phyloP scores from a whole-genome alignment of 257 asterid species.

The Plantago major region DNA sequence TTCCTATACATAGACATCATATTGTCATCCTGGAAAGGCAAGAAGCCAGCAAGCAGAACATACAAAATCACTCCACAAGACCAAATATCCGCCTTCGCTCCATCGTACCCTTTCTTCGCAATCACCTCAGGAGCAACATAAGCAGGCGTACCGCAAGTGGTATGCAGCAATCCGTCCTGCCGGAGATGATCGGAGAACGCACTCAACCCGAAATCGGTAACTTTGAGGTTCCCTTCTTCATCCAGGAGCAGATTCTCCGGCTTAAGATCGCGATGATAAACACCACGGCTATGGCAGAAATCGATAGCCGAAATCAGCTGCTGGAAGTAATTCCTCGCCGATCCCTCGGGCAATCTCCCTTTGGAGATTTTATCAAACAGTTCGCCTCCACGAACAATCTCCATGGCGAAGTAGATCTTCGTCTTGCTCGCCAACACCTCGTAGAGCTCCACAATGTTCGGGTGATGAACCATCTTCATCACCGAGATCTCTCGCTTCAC shows the following conservation, averaged over 20 bases:
- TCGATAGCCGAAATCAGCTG: conserved; percentile 37
- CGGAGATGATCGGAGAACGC: conserved; percentile 31
- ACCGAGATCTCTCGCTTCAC: conserved; percentile 46
- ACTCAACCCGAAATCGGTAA: conserved; percentile 35
- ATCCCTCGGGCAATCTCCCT: conserved; percentile 30
- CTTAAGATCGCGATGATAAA: conserved; percentile 35
- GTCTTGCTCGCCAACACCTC: conserved; percentile 49
- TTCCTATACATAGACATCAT: conserved; percentile 32
- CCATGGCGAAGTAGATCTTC: conserved; percentile 46
- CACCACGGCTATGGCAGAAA: conserved; percentile 38
- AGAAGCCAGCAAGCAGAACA: conserved; percentile 34
- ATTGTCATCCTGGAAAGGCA: conserved; percentile 45
- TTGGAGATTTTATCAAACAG: conserved; percentile 39
- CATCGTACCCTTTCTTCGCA: conserved; percentile 34
- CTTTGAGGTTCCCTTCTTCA: conserved; percentile 34
- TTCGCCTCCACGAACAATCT: conserved; percentile 51
- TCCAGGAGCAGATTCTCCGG: conserved; percentile 36
- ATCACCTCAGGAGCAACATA: conserved; percentile 43
- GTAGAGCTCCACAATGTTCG: conserved; percentile 46
- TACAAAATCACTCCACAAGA: conserved; percentile 47
- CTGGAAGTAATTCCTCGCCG: conserved; percentile 33
- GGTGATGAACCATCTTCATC: conserved; percentile 40
- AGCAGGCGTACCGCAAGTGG: conserved; percentile 39
- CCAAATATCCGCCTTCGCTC: conserved; percentile 43
- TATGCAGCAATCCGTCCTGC: conserved; percentile 39